phyloP scores from a whole-genome alignment of 495 filamentous ascomycete genomes.

The Clavariopsis aquatica region DNA sequence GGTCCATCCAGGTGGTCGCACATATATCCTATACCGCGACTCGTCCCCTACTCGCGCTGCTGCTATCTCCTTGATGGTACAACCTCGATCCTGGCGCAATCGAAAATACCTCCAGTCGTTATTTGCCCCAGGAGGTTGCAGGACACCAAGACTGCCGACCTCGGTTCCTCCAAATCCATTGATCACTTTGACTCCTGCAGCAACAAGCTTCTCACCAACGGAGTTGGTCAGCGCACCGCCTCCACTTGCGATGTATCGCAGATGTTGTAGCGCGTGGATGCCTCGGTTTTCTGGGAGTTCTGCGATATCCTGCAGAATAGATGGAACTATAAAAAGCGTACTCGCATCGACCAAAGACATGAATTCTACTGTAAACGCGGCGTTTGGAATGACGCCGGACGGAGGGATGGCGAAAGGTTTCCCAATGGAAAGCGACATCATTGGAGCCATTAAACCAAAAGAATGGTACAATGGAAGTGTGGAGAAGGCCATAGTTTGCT shows the following conservation, averaged over 20 bases:
- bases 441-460: constrained; percentile 50
- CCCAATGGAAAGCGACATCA: constrained; percentile 47
- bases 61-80: constrained; percentile 21
- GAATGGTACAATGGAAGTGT: constrained; percentile 51
- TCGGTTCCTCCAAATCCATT: constrained; percentile 49
- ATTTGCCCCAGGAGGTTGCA: constrained; percentile 26
- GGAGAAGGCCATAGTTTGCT: constrained; percentile 37
- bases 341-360: constrained; percentile 26
- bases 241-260: constrained; percentile 51
- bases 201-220: constrained; percentile 31
- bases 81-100: constrained; percentile 43
- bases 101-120: constrained; percentile 48
- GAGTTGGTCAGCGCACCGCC: constrained; percentile 46
- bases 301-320: constrained; percentile 51
- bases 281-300: constrained; percentile 36
- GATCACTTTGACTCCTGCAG: constrained; percentile 41
- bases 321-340: constrained; percentile 52
- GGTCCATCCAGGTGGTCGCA: constrained; percentile 6
- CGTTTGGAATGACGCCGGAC: constrained; percentile 40
- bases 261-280: constrained; percentile 33
- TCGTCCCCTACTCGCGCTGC: not conserved
- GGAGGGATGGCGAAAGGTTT: constrained; percentile 48
- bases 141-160: constrained; percentile 38
- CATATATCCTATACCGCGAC: not conserved
- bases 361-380: constrained; percentile 40